Evolutionary conservation across 1,284 basidiomycete species (phyloP).

Genomic region (Cystobasidiaceae sp.): DNA sequence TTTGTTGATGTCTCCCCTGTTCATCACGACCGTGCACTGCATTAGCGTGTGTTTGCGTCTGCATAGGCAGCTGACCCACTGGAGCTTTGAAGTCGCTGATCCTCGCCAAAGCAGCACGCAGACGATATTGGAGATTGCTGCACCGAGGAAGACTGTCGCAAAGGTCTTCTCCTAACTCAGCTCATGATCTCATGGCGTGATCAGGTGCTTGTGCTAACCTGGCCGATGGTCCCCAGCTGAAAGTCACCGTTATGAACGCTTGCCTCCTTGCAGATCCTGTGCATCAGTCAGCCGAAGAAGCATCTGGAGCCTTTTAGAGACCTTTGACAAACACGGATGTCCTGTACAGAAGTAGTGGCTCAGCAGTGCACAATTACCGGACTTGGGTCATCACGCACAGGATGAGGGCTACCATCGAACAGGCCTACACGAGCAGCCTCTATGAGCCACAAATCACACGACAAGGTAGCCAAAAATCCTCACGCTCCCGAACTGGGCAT

Average conservation of each 20-base stretch:
- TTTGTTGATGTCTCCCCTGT: slow-evolving; percentile 62
- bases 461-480: slow-evolving; percentile 32
- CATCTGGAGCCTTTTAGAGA: slow-evolving; percentile 39
- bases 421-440: slow-evolving; percentile 54
- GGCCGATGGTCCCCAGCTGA: slow-evolving; percentile 44
- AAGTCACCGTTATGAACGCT: slow-evolving; percentile 57
- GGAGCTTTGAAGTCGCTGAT: slow-evolving; percentile 76
- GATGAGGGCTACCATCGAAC: slow-evolving; percentile 77
- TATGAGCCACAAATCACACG: not conserved
- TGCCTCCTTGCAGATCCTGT: slow-evolving; percentile 82
- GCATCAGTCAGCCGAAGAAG: not conserved
- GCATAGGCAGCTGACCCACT: slow-evolving; percentile 50
- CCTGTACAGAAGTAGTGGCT: not conserved
- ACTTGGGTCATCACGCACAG: no score
- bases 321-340: no score
- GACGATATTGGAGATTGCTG: slow-evolving; percentile 69
- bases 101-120: slow-evolving; percentile 77
- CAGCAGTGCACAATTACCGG: slow-evolving; percentile 61
- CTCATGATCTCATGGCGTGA: not conserved
- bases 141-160: slow-evolving; percentile 71
- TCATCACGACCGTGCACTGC: not conserved
- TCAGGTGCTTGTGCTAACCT: slow-evolving; percentile 33
- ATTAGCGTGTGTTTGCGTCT: not conserved
- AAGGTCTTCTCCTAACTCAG: slow-evolving; percentile 56
- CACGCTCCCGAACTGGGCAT: slow-evolving; percentile 78